These are phyloP conservation scores for Dothideomycetes sp. DNA, from an alignment of 2,329 filamentous ascomycete genomes.

Conservation along the genomic window DNA sequence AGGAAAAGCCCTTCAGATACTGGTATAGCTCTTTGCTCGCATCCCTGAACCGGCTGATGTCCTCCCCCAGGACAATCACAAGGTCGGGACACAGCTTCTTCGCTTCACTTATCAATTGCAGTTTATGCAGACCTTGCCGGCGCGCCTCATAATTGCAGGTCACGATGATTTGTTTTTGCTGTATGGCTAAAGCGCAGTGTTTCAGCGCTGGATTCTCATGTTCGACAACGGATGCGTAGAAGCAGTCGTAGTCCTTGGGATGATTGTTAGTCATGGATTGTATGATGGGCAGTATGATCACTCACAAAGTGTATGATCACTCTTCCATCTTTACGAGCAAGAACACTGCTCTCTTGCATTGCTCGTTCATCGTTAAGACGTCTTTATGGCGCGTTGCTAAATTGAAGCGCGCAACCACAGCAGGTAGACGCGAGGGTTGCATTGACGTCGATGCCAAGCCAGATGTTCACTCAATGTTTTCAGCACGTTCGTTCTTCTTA, in stretches of 20 bases:
- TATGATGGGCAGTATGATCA: constrained; percentile 9
- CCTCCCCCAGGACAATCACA: constrained; percentile 77
- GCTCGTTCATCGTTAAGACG: not conserved
- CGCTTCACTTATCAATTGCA: constrained; percentile 77
- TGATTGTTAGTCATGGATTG: not conserved
- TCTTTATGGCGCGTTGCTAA: too few relatives aligned
- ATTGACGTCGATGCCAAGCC: not conserved
- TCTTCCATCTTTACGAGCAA: constrained; percentile 46
- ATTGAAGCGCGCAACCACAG: too few relatives aligned
- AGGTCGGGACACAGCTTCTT: constrained; percentile 71
- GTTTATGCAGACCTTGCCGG: constrained; percentile 57
- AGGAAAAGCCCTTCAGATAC: constrained; percentile 62
- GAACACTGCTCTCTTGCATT: constrained; percentile 6
- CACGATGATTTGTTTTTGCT: constrained; percentile 86
- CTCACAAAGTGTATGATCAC: constrained; percentile 72
- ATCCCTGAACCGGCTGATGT: constrained; percentile 74
- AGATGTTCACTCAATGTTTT: too few relatives aligned
- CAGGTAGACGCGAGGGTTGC: too few relatives aligned
- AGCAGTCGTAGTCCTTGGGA: constrained; percentile 81
- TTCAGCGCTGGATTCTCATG: constrained; percentile 65
- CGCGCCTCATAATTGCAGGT: constrained; percentile 93
- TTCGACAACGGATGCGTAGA: constrained; percentile 88
- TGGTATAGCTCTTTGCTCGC: constrained; percentile 70
- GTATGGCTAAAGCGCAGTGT: constrained; percentile 65
- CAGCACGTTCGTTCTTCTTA: too few relatives aligned